phyloP scores from a whole-genome alignment of 768 basidiomycete genomes.

The Lactarius psammicola region DNA sequence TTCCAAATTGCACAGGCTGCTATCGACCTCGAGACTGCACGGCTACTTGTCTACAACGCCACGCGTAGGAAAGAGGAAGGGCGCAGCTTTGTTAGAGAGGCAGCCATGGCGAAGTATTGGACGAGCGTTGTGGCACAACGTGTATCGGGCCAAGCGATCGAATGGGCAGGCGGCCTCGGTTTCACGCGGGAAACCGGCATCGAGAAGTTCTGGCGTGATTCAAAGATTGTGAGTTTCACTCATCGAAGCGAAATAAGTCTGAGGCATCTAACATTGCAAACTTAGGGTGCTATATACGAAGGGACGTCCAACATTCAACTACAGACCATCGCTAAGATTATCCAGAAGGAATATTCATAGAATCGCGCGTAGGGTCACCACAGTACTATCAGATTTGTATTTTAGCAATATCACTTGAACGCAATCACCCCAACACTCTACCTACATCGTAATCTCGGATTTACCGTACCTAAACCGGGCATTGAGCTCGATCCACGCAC shows the following conservation, averaged over 20 bases:
- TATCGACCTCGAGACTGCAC: slow-evolving; percentile 84
- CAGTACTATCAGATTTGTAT: background rate
- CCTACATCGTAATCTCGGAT: background rate
- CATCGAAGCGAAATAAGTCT: background rate
- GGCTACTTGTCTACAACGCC: slow-evolving; percentile 93
- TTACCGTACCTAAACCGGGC: background rate
- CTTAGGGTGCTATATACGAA: slow-evolving; percentile 85
- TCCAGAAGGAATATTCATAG: slow-evolving; percentile 81
- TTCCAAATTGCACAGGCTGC: slow-evolving; percentile 93
- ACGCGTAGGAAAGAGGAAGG: slow-evolving; percentile 94
- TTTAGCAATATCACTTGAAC: background rate
- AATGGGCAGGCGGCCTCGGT: slow-evolving; percentile 93
- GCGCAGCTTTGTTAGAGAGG: slow-evolving; percentile 81
- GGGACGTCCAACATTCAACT: slow-evolving; percentile 98
- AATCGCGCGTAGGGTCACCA: background rate
- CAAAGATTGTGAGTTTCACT: slow-evolving; percentile 76
- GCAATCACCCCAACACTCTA: background rate
- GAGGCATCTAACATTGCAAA: background rate
- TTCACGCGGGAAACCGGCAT: slow-evolving; percentile 93
- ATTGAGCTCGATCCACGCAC: no score
- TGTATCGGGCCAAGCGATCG: slow-evolving; percentile 87
- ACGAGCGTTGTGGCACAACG: slow-evolving; percentile 85
- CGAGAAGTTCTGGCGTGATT: slow-evolving; percentile 96
- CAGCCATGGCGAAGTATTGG: slow-evolving; percentile 98
- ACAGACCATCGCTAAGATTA: slow-evolving; percentile 90